These are phyloP conservation scores for Echeveria elegans DNA, from an alignment of 164 flowering plant species.

Conservation along the genomic window DNA sequence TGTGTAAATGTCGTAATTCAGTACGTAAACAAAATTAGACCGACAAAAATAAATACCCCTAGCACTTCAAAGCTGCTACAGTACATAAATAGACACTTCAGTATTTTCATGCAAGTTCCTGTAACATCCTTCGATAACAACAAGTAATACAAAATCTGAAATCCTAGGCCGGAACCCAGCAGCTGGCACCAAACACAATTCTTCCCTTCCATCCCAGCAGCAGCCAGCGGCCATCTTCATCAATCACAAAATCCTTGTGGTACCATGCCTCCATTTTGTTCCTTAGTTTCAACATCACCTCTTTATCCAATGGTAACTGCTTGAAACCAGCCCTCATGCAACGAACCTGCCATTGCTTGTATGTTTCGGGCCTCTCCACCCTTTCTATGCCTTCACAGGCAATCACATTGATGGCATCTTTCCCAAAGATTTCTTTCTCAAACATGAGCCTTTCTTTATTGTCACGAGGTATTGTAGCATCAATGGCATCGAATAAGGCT, in stretches of 20 bases:
- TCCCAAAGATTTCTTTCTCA: constrained; percentile 37
- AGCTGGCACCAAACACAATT: constrained; percentile 21
- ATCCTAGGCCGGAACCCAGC: constrained; percentile 24
- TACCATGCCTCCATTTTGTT: constrained; percentile 17
- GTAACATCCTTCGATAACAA: neutral
- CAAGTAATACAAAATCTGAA: neutral
- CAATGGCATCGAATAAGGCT: constrained; percentile 38
- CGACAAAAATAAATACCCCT: too few species aligned
- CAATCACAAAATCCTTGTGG: constrained; percentile 28
- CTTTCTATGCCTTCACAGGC: constrained; percentile 50
- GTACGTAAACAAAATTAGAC: too few species aligned
- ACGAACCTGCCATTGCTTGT: constrained; percentile 39
- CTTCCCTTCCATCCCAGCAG: constrained; percentile 43
- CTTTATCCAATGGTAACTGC: constrained; percentile 20
- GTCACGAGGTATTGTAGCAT: constrained; percentile 24
- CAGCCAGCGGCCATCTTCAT: constrained; percentile 31
- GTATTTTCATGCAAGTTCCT: neutral
- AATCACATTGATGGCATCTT: constrained; percentile 36
- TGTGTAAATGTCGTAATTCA: too few species aligned
- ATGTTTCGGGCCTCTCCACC: constrained; percentile 40
- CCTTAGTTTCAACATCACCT: constrained; percentile 15
- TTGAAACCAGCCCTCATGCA: constrained; percentile 27
- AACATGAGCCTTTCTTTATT: constrained; percentile 27
- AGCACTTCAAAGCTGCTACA: too few species aligned
- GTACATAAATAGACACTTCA: too few species aligned